A percentile compares a stretch with the other conserved stretches of the same genome.
Conservation (phyloP, 2,329 filamentous ascomycete genomes). For the Berkeleyomyces basicola region DNA sequence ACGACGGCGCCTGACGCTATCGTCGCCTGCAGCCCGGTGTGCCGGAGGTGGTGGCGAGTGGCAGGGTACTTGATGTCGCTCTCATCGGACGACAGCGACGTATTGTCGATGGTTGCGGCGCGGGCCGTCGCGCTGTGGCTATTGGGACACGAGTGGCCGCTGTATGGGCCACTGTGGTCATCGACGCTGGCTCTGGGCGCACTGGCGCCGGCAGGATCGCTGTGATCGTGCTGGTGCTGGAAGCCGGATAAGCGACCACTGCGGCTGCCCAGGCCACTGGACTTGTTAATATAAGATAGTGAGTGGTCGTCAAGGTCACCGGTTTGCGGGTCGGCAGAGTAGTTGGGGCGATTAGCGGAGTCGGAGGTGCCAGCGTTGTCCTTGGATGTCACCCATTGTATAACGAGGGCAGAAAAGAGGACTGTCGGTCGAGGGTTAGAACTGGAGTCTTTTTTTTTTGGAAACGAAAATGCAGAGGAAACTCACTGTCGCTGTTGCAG, state of each 20-base stretch:
- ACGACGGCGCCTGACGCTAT: slow-evolving; percentile 17
- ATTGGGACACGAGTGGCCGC: not conserved
- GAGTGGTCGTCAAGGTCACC: slow-evolving; percentile 2
- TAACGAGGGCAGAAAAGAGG: slow-evolving; percentile 41
- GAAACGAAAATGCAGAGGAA: not conserved
- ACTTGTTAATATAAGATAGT: slow-evolving; percentile 4
- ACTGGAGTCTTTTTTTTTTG: not conserved
- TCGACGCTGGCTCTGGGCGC: not conserved
- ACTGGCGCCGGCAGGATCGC: not conserved
- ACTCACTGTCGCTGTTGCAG: slow-evolving; percentile 45
- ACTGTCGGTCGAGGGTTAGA: slow-evolving; percentile 23
- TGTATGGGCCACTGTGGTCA: slow-evolving; percentile 1
- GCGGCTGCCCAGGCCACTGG: not conserved
- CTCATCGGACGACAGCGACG: not conserved
- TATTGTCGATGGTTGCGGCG: slow-evolving; percentile 4
- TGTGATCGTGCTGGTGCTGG: not conserved
- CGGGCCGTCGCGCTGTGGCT: slow-evolving; percentile 7
- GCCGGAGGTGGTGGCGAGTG: not conserved
- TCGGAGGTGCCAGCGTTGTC: slow-evolving; percentile 25
- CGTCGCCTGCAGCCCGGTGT: not conserved
- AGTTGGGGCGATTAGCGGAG: slow-evolving; percentile 13
- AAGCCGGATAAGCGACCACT: not conserved
- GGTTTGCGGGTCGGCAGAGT: slow-evolving; percentile 5
- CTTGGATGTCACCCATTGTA: slow-evolving; percentile 41
- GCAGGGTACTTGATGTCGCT: slow-evolving; percentile 8